These are phyloP conservation scores for Acacia pycnantha DNA, from an alignment of 331 rosid genomes.

Conservation along the genomic window DNA sequence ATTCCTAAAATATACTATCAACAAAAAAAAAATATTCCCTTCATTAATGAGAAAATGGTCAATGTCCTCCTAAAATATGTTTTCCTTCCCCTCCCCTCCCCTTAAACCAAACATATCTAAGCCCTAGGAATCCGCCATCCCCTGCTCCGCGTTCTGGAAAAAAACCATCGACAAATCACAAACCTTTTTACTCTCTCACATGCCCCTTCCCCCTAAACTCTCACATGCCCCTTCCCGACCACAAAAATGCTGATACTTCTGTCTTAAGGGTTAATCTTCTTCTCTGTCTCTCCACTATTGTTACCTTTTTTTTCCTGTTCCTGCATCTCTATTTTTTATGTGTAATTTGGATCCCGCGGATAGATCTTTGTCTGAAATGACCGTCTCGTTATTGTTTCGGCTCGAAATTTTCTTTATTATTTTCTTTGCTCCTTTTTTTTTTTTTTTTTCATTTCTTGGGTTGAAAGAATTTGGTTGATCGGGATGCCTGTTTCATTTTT, in stretches of 20 bases:
- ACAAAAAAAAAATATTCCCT: too few species aligned
- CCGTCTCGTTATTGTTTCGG: neutral
- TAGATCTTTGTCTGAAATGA: constrained; percentile 34
- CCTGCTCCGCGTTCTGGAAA: neutral
- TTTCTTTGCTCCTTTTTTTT: neutral
- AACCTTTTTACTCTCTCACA: constrained; percentile 7
- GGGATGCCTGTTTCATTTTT: neutral
- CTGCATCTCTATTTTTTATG: neutral
- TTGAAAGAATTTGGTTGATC: constrained; percentile 31
- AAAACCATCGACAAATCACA: neutral
- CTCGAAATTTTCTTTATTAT: neutral
- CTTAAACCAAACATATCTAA: too few species aligned
- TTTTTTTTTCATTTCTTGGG: neutral
- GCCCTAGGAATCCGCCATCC: constrained; percentile 23
- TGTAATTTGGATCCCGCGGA: constrained; percentile 12
- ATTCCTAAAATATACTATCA: too few species aligned
- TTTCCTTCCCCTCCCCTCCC: too few species aligned
- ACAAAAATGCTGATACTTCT: neutral
- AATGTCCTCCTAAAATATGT: too few species aligned
- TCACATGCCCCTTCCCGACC: neutral
- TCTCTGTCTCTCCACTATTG: neutral
- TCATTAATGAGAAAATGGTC: too few species aligned
- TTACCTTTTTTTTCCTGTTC: neutral
- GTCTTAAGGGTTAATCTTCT: constrained; percentile 30
- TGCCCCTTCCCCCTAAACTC: neutral